These are phyloP conservation scores for Ensete ventricosum DNA, from an alignment of 176 grass and related monocot species.

Conservation along the genomic window DNA sequence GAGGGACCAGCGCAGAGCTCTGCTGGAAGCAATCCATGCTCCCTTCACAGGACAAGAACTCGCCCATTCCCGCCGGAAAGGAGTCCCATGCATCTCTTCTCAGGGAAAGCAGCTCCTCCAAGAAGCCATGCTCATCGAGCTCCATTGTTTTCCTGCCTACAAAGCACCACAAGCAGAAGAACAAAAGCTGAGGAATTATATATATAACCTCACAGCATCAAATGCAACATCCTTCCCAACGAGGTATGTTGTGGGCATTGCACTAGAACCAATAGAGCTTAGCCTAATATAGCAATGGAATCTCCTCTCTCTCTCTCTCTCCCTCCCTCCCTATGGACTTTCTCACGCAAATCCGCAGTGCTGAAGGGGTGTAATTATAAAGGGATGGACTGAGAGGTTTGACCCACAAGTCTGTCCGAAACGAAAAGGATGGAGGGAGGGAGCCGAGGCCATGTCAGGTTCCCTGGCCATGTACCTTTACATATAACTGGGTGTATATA, in stretches of 20 bases:
- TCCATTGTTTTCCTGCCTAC: conserved; percentile 35
- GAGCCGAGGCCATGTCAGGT: conserved; percentile 32
- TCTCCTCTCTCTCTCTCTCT: neutral
- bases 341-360: conserved; percentile 11
- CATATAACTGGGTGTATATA: neutral
- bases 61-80: conserved; percentile 39
- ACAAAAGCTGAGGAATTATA: neutral
- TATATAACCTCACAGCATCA: conserved; percentile 30
- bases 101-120: conserved; percentile 79
- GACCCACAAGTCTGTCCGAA: conserved; percentile 39
- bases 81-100: conserved; percentile 64
- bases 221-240: conserved; percentile 19
- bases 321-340: neutral
- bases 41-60: conserved; percentile 52
- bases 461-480: conserved; percentile 9
- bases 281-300: conserved; percentile 27
- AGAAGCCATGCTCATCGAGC: conserved; percentile 75
- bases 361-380: neutral
- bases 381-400: conserved; percentile 26
- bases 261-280: conserved; percentile 1
- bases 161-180: neutral
- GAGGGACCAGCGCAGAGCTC: conserved; percentile 41
- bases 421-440: conserved; percentile 24
- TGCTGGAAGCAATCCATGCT: conserved; percentile 71
- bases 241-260: conserved; percentile 1